phyloP scores from a whole-genome alignment of 139 green algal species.

The Mychonastes homosphaera region DNA sequence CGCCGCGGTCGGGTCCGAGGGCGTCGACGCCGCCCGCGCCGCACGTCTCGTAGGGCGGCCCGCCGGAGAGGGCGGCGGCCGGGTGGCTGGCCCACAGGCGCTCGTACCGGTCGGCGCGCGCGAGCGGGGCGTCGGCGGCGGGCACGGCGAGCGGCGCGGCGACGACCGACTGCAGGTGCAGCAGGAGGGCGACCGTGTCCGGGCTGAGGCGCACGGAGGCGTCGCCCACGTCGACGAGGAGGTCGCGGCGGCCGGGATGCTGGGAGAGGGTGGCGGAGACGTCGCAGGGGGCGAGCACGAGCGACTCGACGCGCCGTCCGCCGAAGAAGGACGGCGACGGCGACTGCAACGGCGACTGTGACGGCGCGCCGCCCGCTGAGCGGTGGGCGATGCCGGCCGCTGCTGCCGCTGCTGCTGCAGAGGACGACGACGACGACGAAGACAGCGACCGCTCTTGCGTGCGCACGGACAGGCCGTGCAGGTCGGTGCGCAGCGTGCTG shows the following conservation, averaged over 20 bases:
- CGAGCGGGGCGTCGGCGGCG: conserved; percentile 33
- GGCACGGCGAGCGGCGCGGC: conserved; percentile 44
- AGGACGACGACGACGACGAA: not conserved
- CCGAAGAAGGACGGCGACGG: not conserved
- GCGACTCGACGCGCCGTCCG: conserved; percentile 9
- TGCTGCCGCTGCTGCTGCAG: not conserved
- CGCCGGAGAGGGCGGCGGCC: no score
- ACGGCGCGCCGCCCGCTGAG: not conserved
- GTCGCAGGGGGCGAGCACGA: conserved; percentile 33
- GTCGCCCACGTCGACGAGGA: conserved; percentile 18
- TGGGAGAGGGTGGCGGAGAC: conserved; percentile 9
- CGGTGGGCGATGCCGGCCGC: not conserved
- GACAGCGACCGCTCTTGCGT: conserved; percentile 8
- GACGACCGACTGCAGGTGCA: conserved; percentile 25
- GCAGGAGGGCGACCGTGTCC: conserved; percentile 52
- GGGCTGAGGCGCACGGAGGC: conserved; percentile 52
- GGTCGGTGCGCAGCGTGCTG: conserved; percentile 3
- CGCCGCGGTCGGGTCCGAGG: conserved; percentile 30
- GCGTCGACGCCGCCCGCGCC: conserved; percentile 30
- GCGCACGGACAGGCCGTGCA: conserved; percentile 10
- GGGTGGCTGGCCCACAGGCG: conserved; percentile 46
- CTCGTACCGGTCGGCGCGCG: conserved; percentile 44
- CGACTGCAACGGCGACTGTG: conserved; percentile 2
- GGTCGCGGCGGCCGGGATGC: not conserved
- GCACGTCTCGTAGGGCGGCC: conserved; percentile 1